phyloP scores from a whole-genome alignment of 108 stramenopile genomes.

The Conticribra guillardii region DNA sequence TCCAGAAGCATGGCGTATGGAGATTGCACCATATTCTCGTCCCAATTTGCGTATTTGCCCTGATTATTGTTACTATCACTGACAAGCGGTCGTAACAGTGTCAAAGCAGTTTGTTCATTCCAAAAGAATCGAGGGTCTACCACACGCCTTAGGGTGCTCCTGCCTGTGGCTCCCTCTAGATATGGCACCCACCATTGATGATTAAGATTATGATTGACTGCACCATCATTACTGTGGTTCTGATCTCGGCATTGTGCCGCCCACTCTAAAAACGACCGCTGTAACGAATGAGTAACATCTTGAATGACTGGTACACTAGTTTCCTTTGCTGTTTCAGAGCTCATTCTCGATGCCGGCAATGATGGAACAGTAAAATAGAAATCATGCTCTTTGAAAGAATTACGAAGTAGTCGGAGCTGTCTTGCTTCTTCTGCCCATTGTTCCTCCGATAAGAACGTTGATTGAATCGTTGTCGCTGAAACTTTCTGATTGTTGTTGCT shows the following conservation, averaged over 20 bases:
- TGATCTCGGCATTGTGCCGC: not conserved
- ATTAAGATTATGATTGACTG: not conserved
- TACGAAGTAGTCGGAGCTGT: slow-evolving; percentile 72
- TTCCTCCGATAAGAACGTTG: slow-evolving; percentile 4
- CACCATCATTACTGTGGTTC: not conserved
- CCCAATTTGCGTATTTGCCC: not conserved
- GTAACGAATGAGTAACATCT: slow-evolving; percentile 74
- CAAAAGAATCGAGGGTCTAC: slow-evolving; percentile 95
- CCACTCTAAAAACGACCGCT: slow-evolving; percentile 49
- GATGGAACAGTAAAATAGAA: slow-evolving; percentile 62
- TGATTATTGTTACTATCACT: not conserved
- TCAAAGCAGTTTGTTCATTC: slow-evolving; percentile 83
- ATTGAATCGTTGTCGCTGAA: not conserved
- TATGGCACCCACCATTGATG: slow-evolving; percentile 38
- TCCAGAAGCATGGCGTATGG: slow-evolving; percentile 48
- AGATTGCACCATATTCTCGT: slow-evolving; percentile 1
- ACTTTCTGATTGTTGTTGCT: not conserved
- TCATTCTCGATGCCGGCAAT: slow-evolving; percentile 3
- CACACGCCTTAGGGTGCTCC: slow-evolving; percentile 4
- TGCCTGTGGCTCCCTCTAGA: slow-evolving; percentile 7
- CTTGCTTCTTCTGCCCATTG: slow-evolving; percentile 61
- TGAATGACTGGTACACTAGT: slow-evolving; percentile 27
- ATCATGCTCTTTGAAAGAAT: slow-evolving; percentile 75
- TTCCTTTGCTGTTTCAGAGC: not conserved
- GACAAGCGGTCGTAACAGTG: slow-evolving; percentile 40